Conservation (phyloP, 2,329 filamentous ascomycete genomes). For the Malbranchea zuffiana region DNA sequence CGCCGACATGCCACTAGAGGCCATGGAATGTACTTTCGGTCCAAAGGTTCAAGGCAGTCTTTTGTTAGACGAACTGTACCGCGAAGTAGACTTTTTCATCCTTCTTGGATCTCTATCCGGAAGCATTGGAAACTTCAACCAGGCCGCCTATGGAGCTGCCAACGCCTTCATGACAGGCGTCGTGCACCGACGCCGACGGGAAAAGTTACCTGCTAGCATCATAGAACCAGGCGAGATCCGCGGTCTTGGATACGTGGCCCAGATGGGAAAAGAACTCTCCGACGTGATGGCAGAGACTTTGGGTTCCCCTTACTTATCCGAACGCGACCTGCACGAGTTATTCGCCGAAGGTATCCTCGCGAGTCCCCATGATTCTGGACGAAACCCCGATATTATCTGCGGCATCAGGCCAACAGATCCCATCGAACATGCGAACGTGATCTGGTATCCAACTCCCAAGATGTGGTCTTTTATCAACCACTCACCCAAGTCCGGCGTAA, state of each 20-base stretch:
- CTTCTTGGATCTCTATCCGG: slow-evolving; percentile 13
- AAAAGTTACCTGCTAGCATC: neutral
- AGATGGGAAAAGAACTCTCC: neutral
- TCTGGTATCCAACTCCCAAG: slow-evolving; percentile 37
- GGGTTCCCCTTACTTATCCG: no score
- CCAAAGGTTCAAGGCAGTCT: slow-evolving; percentile 33
- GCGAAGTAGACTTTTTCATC: slow-evolving; percentile 16
- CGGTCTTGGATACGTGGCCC: slow-evolving; percentile 13
- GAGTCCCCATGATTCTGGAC: no score
- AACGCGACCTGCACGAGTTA: slow-evolving; percentile 42
- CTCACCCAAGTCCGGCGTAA: slow-evolving; percentile 2
- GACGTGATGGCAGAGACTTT: neutral
- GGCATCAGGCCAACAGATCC: slow-evolving; percentile 23
- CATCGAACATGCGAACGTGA: slow-evolving; percentile 13
- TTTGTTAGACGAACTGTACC: slow-evolving; percentile 14
- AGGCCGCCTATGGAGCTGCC: slow-evolving; percentile 16
- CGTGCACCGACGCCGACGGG: neutral
- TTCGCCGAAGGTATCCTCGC: slow-evolving; percentile 44
- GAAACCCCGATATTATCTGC: no score
- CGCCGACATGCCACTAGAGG: slow-evolving; percentile 22
- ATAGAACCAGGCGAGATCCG: slow-evolving; percentile 10
- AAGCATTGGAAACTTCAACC: slow-evolving; percentile 12
- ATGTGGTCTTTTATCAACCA: slow-evolving; percentile 1
- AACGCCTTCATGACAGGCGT: slow-evolving; percentile 13
- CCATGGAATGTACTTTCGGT: slow-evolving; percentile 20